These are phyloP conservation scores for Conringia planisiliqua DNA, from an alignment of 345 rosid genomes.

Conservation along the genomic window DNA sequence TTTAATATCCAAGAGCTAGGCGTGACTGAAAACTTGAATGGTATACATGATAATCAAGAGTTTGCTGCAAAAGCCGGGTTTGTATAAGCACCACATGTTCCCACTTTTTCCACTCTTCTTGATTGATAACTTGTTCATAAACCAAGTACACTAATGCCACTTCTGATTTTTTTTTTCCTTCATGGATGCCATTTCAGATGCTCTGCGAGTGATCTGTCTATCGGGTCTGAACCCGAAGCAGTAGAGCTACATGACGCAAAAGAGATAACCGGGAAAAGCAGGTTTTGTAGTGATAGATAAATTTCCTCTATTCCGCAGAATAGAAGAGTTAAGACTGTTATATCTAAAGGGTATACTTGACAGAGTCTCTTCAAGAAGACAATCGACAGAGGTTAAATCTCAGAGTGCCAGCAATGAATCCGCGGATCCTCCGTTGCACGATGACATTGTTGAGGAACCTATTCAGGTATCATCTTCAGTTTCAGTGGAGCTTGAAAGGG, in stretches of 20 bases:
- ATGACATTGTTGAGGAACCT: conserved; percentile 13
- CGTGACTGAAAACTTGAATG: conserved; percentile 10
- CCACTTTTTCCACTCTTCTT: background rate
- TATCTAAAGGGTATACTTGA: conserved; percentile 14
- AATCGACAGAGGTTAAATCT: conserved; percentile 20
- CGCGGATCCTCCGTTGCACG: background rate
- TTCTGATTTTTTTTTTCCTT: background rate
- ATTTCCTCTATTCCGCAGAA: background rate
- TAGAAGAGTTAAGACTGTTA: background rate
- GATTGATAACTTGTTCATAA: conserved; percentile 1
- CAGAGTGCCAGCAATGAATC: conserved; percentile 9
- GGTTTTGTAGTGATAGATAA: conserved; percentile 30
- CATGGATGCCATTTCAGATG: conserved; percentile 16
- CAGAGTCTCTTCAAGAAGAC: conserved; percentile 36
- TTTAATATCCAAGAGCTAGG: conserved; percentile 26
- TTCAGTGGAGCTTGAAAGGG: conserved; percentile 19
- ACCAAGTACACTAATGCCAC: background rate
- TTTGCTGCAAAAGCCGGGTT: conserved; percentile 40
- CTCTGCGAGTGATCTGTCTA: conserved; percentile 29
- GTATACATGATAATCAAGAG: conserved; percentile 24
- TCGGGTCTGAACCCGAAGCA: conserved; percentile 31
- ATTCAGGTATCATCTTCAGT: background rate
- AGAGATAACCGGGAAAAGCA: conserved; percentile 33
- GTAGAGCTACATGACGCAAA: conserved; percentile 33
- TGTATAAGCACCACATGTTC: conserved; percentile 7